Percentiles rank a stretch among this genome's conserved stretches.
These are phyloP conservation scores for Blastobotrys indianensis DNA, from an alignment of 1,139 yeast species.

Conservation along the genomic window DNA sequence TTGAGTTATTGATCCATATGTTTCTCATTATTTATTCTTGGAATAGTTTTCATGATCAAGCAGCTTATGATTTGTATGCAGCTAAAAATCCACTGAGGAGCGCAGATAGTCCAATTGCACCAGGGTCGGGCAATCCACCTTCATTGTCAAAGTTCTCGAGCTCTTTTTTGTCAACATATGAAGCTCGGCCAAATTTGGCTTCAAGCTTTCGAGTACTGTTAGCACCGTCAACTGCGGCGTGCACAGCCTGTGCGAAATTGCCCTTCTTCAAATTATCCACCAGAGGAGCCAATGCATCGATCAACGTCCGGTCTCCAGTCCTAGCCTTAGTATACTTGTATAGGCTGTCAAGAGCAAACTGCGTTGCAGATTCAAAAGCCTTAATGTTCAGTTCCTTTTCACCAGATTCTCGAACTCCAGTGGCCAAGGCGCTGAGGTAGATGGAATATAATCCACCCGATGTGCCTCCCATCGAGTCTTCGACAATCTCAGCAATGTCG, in stretches of 20 bases:
- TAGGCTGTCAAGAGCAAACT: slow-evolving; percentile 53
- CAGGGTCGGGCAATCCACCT: slow-evolving; percentile 79
- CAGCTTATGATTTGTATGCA: slow-evolving; percentile 13
- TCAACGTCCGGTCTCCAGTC: slow-evolving; percentile 81
- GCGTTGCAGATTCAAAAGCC: slow-evolving; percentile 41
- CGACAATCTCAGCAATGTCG: slow-evolving; percentile 69
- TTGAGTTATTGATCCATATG: no score
- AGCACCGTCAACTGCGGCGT: slow-evolving; percentile 72
- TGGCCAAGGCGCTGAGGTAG: slow-evolving; percentile 61
- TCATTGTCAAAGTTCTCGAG: slow-evolving; percentile 36
- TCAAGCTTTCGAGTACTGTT: slow-evolving; percentile 63
- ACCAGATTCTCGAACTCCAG: slow-evolving; percentile 38
- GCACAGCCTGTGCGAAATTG: slow-evolving; percentile 53
- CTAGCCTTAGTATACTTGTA: slow-evolving; percentile 84
- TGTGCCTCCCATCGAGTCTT: slow-evolving; percentile 93
- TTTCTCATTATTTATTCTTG: background rate
- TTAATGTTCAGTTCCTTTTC: slow-evolving; percentile 31
- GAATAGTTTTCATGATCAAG: background rate
- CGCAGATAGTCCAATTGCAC: slow-evolving; percentile 51
- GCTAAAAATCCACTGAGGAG: slow-evolving; percentile 26
- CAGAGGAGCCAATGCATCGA: slow-evolving; percentile 86
- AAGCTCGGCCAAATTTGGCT: slow-evolving; percentile 91
- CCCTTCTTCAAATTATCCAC: slow-evolving; percentile 53
- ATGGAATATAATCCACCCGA: slow-evolving; percentile 92
- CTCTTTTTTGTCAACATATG: slow-evolving; percentile 69